These are phyloP conservation scores for Tympanopsis confertula DNA, from an alignment of 2,329 filamentous ascomycete species.

Conservation along the genomic window DNA sequence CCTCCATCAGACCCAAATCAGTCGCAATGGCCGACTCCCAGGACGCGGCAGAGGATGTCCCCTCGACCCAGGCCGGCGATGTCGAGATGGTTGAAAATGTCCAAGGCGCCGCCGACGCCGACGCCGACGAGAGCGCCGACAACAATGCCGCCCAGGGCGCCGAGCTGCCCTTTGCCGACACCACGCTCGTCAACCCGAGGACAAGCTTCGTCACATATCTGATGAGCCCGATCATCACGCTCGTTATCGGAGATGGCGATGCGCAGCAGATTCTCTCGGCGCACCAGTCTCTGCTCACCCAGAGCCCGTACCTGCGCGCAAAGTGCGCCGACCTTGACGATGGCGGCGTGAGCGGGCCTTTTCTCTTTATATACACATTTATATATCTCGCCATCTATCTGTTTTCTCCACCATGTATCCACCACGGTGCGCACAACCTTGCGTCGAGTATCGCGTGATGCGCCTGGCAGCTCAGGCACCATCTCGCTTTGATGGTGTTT, in stretches of 20 bases:
- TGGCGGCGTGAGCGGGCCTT: slow-evolving; percentile 37
- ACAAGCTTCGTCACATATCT: slow-evolving; percentile 46
- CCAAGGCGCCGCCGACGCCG: slow-evolving; percentile 15
- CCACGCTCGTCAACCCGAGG: slow-evolving; percentile 19
- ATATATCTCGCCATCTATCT: slow-evolving; percentile 4
- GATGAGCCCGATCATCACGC: slow-evolving; percentile 55
- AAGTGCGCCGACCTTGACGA: slow-evolving; percentile 51
- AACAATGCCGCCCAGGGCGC: neutral
- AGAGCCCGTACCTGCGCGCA: slow-evolving; percentile 65
- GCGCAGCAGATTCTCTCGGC: slow-evolving; percentile 56
- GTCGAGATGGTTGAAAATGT: slow-evolving; percentile 19
- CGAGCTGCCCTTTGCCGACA: slow-evolving; percentile 25
- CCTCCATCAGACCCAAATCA: too few relatives aligned
- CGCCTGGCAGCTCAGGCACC: too few relatives aligned
- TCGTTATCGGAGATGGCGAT: slow-evolving; percentile 52
- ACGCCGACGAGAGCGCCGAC: slow-evolving; percentile 5
- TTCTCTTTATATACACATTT: neutral
- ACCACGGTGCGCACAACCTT: too few relatives aligned
- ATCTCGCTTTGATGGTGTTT: too few relatives aligned
- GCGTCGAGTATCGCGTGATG: too few relatives aligned
- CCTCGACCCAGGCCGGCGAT: slow-evolving; percentile 15
- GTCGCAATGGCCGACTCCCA: too few relatives aligned
- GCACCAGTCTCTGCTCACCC: slow-evolving; percentile 64
- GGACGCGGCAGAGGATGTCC: too few relatives aligned
- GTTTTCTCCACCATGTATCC: slow-evolving; percentile 2